Evolutionary conservation across 139 green algal genomes (phyloP).

Genomic region (Penium margaritaceum): DNA sequence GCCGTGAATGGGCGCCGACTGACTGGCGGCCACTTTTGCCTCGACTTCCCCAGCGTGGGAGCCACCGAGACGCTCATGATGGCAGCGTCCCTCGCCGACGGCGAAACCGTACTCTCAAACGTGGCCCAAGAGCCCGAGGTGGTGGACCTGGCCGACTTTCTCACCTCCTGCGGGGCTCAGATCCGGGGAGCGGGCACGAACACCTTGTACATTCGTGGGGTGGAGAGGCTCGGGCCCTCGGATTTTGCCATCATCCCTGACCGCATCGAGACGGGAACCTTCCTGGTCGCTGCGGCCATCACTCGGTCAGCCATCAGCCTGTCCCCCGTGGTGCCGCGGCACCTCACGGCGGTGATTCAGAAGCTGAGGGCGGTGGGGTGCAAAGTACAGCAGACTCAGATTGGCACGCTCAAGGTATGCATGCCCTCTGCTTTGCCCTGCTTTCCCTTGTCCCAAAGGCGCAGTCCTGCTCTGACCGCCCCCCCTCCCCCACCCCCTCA

Average conservation of each 20-base stretch:
- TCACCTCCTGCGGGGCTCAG: constrained; percentile 46
- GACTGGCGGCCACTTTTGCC: constrained; percentile 42
- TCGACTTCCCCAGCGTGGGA: constrained; percentile 55
- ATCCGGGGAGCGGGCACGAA: constrained; percentile 46
- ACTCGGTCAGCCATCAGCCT: constrained; percentile 39
- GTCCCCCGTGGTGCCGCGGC: constrained; percentile 38
- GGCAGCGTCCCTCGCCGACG: constrained; percentile 49
- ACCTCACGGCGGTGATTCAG: constrained; percentile 39
- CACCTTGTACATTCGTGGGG: constrained; percentile 41
- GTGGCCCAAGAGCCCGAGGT: constrained; percentile 27
- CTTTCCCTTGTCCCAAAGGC: background rate
- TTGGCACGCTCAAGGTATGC: background rate
- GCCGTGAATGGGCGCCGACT: constrained; percentile 34
- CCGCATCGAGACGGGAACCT: constrained; percentile 54
- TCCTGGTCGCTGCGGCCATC: constrained; percentile 47
- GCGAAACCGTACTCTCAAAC: constrained; percentile 49
- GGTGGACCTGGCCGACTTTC: constrained; percentile 53
- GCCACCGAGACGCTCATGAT: constrained; percentile 61
- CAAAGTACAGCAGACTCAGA: constrained; percentile 10
- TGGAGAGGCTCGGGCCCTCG: constrained; percentile 7
- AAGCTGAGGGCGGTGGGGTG: constrained; percentile 43
- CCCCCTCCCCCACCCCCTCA: background rate
- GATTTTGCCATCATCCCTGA: constrained; percentile 53
- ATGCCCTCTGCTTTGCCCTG: background rate
- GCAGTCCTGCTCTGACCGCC: background rate